Evolutionary conservation across 441 rosid genomes (phyloP).

Genomic region (Gossypium davidsonii): DNA sequence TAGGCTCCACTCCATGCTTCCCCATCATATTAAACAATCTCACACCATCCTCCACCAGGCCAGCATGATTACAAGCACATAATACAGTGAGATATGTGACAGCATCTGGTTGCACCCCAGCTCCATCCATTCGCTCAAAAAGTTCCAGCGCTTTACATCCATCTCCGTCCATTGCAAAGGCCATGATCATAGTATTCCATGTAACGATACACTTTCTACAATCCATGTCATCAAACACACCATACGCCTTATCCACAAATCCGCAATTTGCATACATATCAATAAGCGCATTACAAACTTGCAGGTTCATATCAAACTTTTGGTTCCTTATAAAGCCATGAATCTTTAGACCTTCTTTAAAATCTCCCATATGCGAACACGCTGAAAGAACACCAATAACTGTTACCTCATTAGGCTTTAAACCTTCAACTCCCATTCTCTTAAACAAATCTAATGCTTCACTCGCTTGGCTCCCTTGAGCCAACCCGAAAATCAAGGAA

Average conservation of each 20-base stretch:
- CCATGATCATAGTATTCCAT: conserved; percentile 90
- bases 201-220: conserved; percentile 47
- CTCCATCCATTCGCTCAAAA: conserved; percentile 40
- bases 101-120: conserved; percentile 44
- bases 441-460: conserved; percentile 59
- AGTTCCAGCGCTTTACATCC: conserved; percentile 54
- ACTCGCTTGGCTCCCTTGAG: conserved; percentile 47
- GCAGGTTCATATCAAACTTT: conserved; percentile 42
- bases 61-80: conserved; percentile 76
- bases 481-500: conserved; percentile 73
- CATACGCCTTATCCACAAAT: conserved; percentile 50
- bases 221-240: conserved; percentile 43
- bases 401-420: conserved; percentile 54
- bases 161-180: conserved; percentile 74
- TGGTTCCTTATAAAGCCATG: conserved; percentile 35
- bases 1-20: conserved; percentile 38
- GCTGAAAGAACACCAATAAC: conserved; percentile 76
- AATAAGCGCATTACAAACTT: conserved; percentile 60
- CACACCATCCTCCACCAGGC: conserved; percentile 67
- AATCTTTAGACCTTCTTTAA: conserved; percentile 53
- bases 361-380: conserved; percentile 69
- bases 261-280: conserved; percentile 84
- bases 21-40: conserved; percentile 53
- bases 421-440: conserved; percentile 44
- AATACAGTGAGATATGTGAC: conserved; percentile 59